A percentile compares a stretch with the other conserved stretches of the same genome.
phyloP scores from a whole-genome alignment of 345 rosid species.

The Syzygium jambos region DNA sequence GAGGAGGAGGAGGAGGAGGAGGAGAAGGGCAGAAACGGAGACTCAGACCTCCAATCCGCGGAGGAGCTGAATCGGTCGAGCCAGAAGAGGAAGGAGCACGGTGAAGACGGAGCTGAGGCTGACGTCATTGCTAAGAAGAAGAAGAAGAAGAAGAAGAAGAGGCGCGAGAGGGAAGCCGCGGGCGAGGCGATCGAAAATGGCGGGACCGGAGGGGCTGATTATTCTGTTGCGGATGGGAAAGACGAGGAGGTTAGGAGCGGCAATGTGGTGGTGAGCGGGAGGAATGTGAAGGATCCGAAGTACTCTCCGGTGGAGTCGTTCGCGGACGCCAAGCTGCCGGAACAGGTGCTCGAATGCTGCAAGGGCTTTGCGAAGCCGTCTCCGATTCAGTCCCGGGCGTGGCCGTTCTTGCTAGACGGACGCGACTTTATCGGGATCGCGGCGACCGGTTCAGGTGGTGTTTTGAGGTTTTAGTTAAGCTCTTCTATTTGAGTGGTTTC shows the following conservation, averaged over 20 bases:
- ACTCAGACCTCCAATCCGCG: slow-evolving; percentile 1
- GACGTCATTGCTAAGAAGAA: slow-evolving; percentile 3
- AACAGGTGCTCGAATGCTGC: slow-evolving; percentile 66
- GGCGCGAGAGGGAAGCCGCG: slow-evolving; percentile 11
- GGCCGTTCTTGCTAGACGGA: slow-evolving; percentile 86
- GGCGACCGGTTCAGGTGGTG: slow-evolving; percentile 89
- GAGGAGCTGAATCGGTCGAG: background rate
- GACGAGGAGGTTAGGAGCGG: slow-evolving; percentile 23
- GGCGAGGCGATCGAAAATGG: slow-evolving; percentile 10
- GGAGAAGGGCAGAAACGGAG: slow-evolving; percentile 28
- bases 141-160: slow-evolving; percentile 19
- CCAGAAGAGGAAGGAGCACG: slow-evolving; percentile 6
- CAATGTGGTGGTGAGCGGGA: slow-evolving; percentile 58
- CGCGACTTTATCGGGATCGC: slow-evolving; percentile 97
- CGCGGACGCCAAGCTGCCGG: slow-evolving; percentile 51
- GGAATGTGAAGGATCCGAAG: slow-evolving; percentile 45
- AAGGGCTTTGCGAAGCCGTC: slow-evolving; percentile 70
- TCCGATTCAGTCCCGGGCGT: slow-evolving; percentile 82
- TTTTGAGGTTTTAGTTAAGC: background rate
- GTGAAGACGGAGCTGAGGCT: background rate
- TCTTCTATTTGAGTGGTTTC: background rate
- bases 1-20: slow-evolving; percentile 20
- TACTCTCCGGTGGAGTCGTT: slow-evolving; percentile 52
- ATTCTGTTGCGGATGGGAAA: background rate
- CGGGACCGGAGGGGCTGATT: background rate